Evolutionary conservation across 2,329 filamentous ascomycete genomes (phyloP).

Genomic region (Penicillium sp.): DNA sequence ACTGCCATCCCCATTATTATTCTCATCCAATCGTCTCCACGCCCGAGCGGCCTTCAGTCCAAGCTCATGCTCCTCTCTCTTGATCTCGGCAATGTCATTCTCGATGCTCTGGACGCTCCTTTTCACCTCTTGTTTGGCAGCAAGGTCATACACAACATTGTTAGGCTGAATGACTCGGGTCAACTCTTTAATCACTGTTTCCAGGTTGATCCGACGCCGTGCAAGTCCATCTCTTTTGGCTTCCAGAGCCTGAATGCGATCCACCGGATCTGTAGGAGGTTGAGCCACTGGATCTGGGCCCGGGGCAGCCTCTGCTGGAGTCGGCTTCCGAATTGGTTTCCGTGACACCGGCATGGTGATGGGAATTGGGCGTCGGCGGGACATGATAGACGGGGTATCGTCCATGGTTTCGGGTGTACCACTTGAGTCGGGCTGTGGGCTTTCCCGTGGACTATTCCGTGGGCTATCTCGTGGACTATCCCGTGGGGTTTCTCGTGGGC

Average conservation of each 20-base stretch:
- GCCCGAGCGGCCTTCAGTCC: slow-evolving; percentile 72
- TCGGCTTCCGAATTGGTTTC: slow-evolving; percentile 43
- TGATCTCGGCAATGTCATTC: slow-evolving; percentile 69
- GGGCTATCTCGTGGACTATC: slow-evolving; percentile 37
- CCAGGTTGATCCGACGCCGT: slow-evolving; percentile 70
- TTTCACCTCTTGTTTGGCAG: slow-evolving; percentile 57
- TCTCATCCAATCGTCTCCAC: slow-evolving; percentile 71
- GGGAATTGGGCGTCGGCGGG: slow-evolving; percentile 41
- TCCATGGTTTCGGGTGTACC: slow-evolving; percentile 34
- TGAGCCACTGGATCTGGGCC: slow-evolving; percentile 50
- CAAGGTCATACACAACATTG: slow-evolving; percentile 65
- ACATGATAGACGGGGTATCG: slow-evolving; percentile 38
- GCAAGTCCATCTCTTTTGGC: slow-evolving; percentile 64
- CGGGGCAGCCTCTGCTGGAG: slow-evolving; percentile 36
- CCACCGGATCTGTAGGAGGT: slow-evolving; percentile 63
- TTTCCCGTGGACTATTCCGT: slow-evolving; percentile 26
- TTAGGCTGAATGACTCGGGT: slow-evolving; percentile 73
- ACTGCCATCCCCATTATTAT: slow-evolving; percentile 49
- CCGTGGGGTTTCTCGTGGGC: slow-evolving; percentile 18
- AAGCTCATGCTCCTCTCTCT: slow-evolving; percentile 74
- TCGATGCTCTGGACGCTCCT: slow-evolving; percentile 66
- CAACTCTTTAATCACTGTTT: slow-evolving; percentile 72
- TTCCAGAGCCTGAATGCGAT: slow-evolving; percentile 67
- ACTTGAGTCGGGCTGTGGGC: slow-evolving; percentile 31
- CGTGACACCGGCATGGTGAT: slow-evolving; percentile 31